Conservation (phyloP, 2,329 filamentous ascomycete genomes). For the Cladorrhinum sp. region DNA sequence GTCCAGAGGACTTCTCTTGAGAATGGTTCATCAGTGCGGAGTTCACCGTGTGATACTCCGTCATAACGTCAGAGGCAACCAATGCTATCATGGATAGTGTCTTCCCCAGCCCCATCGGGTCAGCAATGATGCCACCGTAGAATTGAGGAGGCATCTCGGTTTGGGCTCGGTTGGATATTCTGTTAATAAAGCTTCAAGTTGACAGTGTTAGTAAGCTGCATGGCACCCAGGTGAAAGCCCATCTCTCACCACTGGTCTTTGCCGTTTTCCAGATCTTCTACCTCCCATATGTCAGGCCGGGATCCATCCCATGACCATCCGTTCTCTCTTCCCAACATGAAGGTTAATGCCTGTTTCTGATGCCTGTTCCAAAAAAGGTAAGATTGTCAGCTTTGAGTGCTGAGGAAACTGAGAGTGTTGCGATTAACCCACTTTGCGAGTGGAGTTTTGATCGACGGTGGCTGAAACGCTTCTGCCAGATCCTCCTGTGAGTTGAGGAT, state of each 20-base stretch:
- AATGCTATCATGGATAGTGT: slow-evolving; percentile 44
- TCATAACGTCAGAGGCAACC: slow-evolving; percentile 31
- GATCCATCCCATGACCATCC: slow-evolving; percentile 34
- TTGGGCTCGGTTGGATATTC: slow-evolving; percentile 31
- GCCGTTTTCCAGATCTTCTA: slow-evolving; percentile 17
- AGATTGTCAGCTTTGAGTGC: no score
- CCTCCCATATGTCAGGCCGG: slow-evolving; percentile 36
- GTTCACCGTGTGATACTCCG: background rate
- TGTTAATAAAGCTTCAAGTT: slow-evolving; percentile 37
- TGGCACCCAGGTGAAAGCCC: background rate
- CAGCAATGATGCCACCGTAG: slow-evolving; percentile 45
- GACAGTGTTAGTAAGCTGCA: background rate
- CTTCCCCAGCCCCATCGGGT: slow-evolving; percentile 47
- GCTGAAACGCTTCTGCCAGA: slow-evolving; percentile 32
- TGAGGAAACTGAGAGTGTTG: slow-evolving; percentile 11
- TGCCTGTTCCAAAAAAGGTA: slow-evolving; percentile 35
- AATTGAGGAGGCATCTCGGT: slow-evolving; percentile 34
- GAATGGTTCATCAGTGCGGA: background rate
- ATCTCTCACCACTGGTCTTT: slow-evolving; percentile 24
- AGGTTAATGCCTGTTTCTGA: slow-evolving; percentile 43
- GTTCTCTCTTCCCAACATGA: slow-evolving; percentile 39
- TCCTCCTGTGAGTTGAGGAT: slow-evolving; percentile 27
- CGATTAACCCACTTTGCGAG: slow-evolving; percentile 29
- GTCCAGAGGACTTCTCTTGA: background rate
- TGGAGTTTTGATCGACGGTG: slow-evolving; percentile 24